Evolutionary conservation across 2,329 filamentous ascomycete species (phyloP).

Genomic region (Hortaea werneckii): DNA sequence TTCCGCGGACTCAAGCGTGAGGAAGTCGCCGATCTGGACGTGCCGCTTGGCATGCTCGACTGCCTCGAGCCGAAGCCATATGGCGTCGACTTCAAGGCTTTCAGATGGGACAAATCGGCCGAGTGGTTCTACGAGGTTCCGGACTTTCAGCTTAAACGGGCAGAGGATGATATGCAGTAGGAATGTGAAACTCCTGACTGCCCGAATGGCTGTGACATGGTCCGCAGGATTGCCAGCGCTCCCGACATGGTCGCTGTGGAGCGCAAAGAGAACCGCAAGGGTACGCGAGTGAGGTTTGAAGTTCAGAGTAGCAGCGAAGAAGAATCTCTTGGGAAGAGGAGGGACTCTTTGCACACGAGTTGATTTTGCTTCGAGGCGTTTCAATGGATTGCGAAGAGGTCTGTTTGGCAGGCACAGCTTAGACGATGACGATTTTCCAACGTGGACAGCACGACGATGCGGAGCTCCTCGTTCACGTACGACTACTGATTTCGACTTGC

Average conservation of each 20-base stretch:
- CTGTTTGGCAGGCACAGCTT: too few relatives aligned
- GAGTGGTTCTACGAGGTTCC: slow-evolving; percentile 78
- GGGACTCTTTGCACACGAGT: too few relatives aligned
- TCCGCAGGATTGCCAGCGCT: slow-evolving; percentile 1
- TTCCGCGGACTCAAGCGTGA: slow-evolving; percentile 87
- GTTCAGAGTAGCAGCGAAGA: neutral
- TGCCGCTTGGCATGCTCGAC: slow-evolving; percentile 87
- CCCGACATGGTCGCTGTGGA: neutral
- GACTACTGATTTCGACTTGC: too few relatives aligned
- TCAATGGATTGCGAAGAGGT: too few relatives aligned
- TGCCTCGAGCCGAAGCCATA: slow-evolving; percentile 96
- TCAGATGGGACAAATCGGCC: slow-evolving; percentile 69
- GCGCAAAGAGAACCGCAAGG: neutral
- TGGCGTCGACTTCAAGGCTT: slow-evolving; percentile 92
- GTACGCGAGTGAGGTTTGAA: neutral
- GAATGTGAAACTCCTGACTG: slow-evolving; percentile 3
- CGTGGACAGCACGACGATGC: too few relatives aligned
- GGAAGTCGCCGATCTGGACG: slow-evolving; percentile 87
- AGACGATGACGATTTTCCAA: too few relatives aligned
- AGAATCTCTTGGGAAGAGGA: neutral
- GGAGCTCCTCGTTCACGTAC: too few relatives aligned
- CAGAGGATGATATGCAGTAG: slow-evolving; percentile 29
- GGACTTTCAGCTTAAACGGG: slow-evolving; percentile 66
- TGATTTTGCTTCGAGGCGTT: too few relatives aligned
- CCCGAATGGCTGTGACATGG: neutral